Evolutionary conservation across 2,329 filamentous ascomycete genomes (phyloP), one percentile per base, ranked within the genome.

Genomic region (Verticillium isaacii): DNA sequence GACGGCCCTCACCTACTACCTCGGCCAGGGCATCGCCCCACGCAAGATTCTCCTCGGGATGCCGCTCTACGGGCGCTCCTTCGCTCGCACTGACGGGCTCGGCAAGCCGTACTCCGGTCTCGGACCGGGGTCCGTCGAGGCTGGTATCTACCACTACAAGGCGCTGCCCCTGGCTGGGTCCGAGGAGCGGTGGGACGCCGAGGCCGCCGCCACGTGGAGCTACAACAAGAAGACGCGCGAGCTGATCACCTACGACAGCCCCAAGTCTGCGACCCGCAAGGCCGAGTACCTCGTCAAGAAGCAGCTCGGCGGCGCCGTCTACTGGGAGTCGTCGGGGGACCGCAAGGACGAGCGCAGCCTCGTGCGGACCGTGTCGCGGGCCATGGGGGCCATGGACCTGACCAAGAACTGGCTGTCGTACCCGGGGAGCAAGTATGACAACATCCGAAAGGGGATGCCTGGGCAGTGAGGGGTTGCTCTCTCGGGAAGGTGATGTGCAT

Each of bases 301-400:
- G 60, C 78, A 83, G 0, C 81, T 96, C 1, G 91, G 89, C 1
- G 92, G 92, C 14, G 88, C 85, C 0, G 91, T 95, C 80, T 96
- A 90, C 83, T 96, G 92, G 92, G 91, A 96, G 74, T 88, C 86
- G 11, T 89, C 85, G 66, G 88, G 86, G 14, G 92, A 96, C 69
- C 77, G 73, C 65, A 67, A 64, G 0, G 82, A 78, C 36, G 70
- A 68, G 1, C 65, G 68, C 23, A 92, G 89, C 68, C 75, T 95
- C 65, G 85, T 91, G 23, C 72, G 75, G 19, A 81, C 81, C 8
- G 70, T 85, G 64, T 79, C 81, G 2, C 74, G 73, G 45, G 71
- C 68, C 3, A 72, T 88, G 64, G 80, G 80, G 7, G 66, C 65
- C 2, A 71, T 88, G 12, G 85, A 89, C 29, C 67, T 70, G 55